These are phyloP conservation scores for Metschnikowia cerradonensis DNA, from an alignment of 805 yeast genomes.

Conservation along the genomic window DNA sequence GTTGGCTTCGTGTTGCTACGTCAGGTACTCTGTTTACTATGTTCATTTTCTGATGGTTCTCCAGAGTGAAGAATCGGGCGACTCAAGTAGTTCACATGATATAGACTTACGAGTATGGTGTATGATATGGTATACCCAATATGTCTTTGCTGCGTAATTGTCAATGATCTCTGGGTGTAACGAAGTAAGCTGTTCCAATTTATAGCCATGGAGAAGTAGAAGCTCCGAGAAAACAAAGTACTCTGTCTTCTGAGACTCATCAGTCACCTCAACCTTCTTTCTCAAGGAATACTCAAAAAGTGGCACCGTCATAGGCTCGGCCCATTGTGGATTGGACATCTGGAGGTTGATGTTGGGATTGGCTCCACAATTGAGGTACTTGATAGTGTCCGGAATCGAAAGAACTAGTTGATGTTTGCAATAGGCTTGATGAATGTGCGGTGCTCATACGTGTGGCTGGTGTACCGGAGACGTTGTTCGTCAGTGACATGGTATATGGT, in stretches of 20 bases:
- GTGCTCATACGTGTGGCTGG: slow-evolving; percentile 59
- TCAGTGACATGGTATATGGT: slow-evolving; percentile 25
- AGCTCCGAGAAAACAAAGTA: slow-evolving; percentile 53
- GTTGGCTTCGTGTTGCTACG: too few relatives aligned
- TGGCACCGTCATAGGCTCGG: slow-evolving; percentile 21
- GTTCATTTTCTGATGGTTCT: too few relatives aligned
- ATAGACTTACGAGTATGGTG: too few relatives aligned
- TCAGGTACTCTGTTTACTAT: too few relatives aligned
- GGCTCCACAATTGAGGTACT: slow-evolving; percentile 46
- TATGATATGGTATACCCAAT: slow-evolving; percentile 39
- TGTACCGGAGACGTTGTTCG: slow-evolving; percentile 52
- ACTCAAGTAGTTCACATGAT: too few relatives aligned
- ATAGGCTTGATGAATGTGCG: slow-evolving; percentile 40
- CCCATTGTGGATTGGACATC: slow-evolving; percentile 17
- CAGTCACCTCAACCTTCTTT: slow-evolving; percentile 28
- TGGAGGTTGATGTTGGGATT: slow-evolving; percentile 42
- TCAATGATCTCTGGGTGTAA: slow-evolving; percentile 34
- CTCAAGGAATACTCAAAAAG: slow-evolving; percentile 51
- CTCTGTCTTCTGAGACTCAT: slow-evolving; percentile 11
- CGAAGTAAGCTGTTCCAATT: slow-evolving; percentile 31
- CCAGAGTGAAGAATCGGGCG: too few relatives aligned
- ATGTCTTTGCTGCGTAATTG: slow-evolving; percentile 44
- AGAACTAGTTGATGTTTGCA: slow-evolving; percentile 34
- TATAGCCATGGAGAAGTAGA: slow-evolving; percentile 53
- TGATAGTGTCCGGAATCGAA: slow-evolving; percentile 41